Base-by-base conservation (phyloP, 139 green algal genomes). In the Closterium sp. region DNA sequence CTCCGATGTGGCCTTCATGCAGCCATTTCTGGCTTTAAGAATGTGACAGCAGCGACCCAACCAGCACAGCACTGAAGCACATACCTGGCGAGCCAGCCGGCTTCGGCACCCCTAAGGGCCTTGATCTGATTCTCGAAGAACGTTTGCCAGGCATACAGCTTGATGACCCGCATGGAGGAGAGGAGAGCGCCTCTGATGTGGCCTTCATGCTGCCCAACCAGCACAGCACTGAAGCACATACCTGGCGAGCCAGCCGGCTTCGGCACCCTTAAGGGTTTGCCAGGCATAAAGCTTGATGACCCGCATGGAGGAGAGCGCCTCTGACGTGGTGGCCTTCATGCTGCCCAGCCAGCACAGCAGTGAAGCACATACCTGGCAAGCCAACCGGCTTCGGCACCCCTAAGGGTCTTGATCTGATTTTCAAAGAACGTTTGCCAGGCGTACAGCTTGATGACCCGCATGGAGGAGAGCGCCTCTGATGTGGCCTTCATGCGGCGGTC, bases 151-250 rank as follows among this genome's bases (percentile, higher is more conserved):
- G 87, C 87, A 19, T 89, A 62, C 1, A 93, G 86, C 84, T 93
- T 93, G 91, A 93, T 93, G 34, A 93, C 87, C 70, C 45, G 70
- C 91, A 93, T 93, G 27, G 32, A 88, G 22, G 87, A n/a, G n/a
- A n/a, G n/a, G n/a, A 92, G 31, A 93, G 34, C 70, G 38, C 62
- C 88, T 93, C 91, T 22, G 86, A 88, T 1, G 91, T 93, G 31
- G 91, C 86, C 27, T 91, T 91, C 91, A 93, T 93, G 31, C n/a
- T n/a, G n/a, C n/a, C n/a, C n/a, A n/a, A n/a, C n/a, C 91, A 38
- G 24, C 91, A n/a, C n/a, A n/a, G n/a, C n/a, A n/a, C n/a, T n/a
- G n/a, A n/a, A n/a, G n/a, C 34, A 42, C 11, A 70, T 79, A 79
- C 62, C 62, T 79, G 10, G 21, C 30, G 28, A 89, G 28, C 86